phyloP scores from a whole-genome alignment of 2,329 filamentous ascomycete species.

The Intubia oerlemansii region DNA sequence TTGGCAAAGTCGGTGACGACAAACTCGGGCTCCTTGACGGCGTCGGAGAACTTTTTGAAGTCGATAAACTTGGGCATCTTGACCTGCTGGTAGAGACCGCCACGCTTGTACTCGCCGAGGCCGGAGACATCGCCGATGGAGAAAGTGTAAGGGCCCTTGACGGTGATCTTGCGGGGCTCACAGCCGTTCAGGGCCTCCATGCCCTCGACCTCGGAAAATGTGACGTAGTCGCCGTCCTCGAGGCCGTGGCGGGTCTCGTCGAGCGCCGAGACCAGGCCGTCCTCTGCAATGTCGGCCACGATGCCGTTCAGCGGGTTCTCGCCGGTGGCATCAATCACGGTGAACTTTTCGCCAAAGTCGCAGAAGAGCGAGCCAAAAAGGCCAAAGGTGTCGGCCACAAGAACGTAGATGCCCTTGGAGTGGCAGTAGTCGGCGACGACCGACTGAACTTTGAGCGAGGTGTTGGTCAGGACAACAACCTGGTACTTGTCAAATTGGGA shows the following conservation, averaged over 20 bases:
- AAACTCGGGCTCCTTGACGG: conserved; percentile 73
- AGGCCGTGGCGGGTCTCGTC: conserved; percentile 91
- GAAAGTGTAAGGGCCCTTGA: conserved; percentile 94
- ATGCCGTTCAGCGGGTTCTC: conserved; percentile 79
- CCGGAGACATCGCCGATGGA: conserved; percentile 84
- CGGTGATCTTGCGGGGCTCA: conserved; percentile 73
- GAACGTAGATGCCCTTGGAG: conserved; percentile 75
- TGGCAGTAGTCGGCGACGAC: conserved; percentile 85
- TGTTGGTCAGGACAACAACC: conserved; percentile 75
- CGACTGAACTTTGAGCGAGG: conserved; percentile 60
- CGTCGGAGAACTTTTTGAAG: conserved; percentile 61
- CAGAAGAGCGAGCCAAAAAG: conserved; percentile 93
- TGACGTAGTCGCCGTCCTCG: conserved; percentile 91
- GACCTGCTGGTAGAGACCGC: conserved; percentile 83
- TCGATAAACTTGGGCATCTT: conserved; percentile 94
- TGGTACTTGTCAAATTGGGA: conserved; percentile 78
- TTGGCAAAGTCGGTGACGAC: conserved; percentile 93
- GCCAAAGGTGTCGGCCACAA: conserved; percentile 75
- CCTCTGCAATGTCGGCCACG: conserved; percentile 70
- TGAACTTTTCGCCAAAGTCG: conserved; percentile 90
- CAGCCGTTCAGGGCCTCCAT: conserved; percentile 73
- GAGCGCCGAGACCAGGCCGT: conserved; percentile 75
- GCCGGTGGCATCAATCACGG: conserved; percentile 71
- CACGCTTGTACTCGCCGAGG: conserved; percentile 68
- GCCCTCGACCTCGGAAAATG: conserved; percentile 80